Evolutionary conservation across 768 basidiomycete genomes (phyloP), one percentile per base, ranked within the genome.

Genomic region (Pseudohyphozyma bogoriensis): DNA sequence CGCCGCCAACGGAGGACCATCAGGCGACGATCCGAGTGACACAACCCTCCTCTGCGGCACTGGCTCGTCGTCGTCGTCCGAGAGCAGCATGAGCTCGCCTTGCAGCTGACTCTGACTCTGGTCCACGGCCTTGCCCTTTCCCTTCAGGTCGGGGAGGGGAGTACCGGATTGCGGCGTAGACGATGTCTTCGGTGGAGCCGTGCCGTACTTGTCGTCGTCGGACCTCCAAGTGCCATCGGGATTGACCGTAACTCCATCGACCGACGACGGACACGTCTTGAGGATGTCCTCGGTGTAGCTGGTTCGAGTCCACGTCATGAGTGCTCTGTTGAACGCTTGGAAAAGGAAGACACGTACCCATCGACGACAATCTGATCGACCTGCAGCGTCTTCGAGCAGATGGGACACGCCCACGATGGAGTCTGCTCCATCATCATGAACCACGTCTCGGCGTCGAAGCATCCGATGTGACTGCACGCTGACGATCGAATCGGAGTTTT

Each of bases 211-310:
- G 76, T 86, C 80, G 74, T 97, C 90, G 22, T 81, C 76, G 1
- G 90, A 90, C 72, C 95, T 92, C 95, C 95, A 99, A 72, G 92
- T 85, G 2, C 90, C 92, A 71, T 93, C 85, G 8, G 89, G 82
- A 73, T 99, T 93, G 20, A 99, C 83, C 57, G 93, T 80, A 29
- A 99, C 90, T 65, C 95, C 88, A 52, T 99, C 95, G 16, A 89
- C 83, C 55, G 77, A 78, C 28, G 91, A 87, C 0, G 87, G 80
- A 4, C 85, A 87, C 31, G 79, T 75, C 66, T 82, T 82, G 69
- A 97, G 74, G 54, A 97, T 95, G 59, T 82, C 82, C 65, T 89
- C 82, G 72, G 92, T 88, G 74, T 87, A 97, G 11, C 93, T 96
- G 63, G 1, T 40, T 20, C 16, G 12, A 13, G n/a, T n/a, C n/a